Evolutionary conservation across 495 filamentous ascomycete species (phyloP).

Genomic region (Bacidia gigantensis): DNA sequence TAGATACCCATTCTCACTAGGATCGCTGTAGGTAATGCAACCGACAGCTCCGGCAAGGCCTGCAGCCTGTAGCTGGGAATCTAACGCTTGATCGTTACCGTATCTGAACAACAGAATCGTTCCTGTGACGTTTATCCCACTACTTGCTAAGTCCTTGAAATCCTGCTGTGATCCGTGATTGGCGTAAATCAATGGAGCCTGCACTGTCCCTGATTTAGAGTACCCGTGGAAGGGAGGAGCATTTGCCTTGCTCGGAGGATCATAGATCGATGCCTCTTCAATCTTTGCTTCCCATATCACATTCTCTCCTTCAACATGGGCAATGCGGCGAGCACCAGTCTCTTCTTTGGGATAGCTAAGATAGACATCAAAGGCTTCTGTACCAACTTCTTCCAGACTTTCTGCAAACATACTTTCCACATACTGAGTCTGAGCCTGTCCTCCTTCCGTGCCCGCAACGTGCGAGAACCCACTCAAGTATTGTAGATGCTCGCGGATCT

Average conservation of each 20-base stretch:
- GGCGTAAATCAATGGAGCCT: conserved; percentile 85
- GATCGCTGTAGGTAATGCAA: conserved; percentile 86
- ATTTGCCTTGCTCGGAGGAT: conserved; percentile 36
- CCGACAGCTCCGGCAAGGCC: conserved; percentile 72
- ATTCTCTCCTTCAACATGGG: conserved; percentile 60
- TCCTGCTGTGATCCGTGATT: conserved; percentile 83
- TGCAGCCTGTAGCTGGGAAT: conserved; percentile 78
- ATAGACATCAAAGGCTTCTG: conserved; percentile 75
- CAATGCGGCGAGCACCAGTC: conserved; percentile 56
- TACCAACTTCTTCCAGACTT: conserved; percentile 55
- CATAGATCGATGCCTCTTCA: conserved; percentile 54
- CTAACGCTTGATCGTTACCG: conserved; percentile 53
- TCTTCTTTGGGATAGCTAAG: conserved; percentile 68
- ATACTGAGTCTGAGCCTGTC: conserved; percentile 67
- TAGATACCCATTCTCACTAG: conserved; percentile 61
- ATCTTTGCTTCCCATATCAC: conserved; percentile 67
- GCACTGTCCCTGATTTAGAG: conserved; percentile 75
- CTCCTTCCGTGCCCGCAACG: conserved; percentile 81
- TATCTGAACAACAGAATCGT: conserved; percentile 75
- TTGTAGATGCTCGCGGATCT: conserved; percentile 55
- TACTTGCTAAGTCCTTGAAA: conserved; percentile 55
- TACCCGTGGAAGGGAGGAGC: conserved; percentile 76
- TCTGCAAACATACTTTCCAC: conserved; percentile 58
- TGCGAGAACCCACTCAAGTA: conserved; percentile 71
- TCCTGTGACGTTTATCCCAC: conserved; percentile 59